Base-by-base conservation (phyloP, 2,329 filamentous ascomycete genomes). In the Phoma sp. region DNA sequence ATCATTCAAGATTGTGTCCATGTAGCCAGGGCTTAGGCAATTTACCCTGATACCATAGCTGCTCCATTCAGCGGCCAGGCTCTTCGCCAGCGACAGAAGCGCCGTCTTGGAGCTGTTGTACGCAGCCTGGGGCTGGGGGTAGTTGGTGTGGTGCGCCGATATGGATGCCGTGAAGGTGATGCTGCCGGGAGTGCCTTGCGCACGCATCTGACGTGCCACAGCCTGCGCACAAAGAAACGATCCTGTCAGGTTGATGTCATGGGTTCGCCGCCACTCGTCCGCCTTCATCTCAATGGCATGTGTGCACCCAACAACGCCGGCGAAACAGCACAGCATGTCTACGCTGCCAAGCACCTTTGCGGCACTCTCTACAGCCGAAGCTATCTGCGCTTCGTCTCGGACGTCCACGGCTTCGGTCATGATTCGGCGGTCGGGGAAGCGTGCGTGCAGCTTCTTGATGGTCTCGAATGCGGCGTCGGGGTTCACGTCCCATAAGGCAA, bases 91-190 rank as follows among this genome's bases (percentile, higher is more conserved):
- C 45, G 84, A 82, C 27, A 89, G 62, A 1, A 92, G 72, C 0
- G 83, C 88, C 0, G 87, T 84, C 71, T 93, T 93, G 59, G 82
- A 85, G 1, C 86, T 85, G 60, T 93, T 92, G 68, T 93, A 92
- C 0, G 85, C 83, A 0, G 79, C 80, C 66, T 92, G 89, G 0
- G 89, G 87, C 66, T 91, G 88, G 0, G 89, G 88, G 64, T 80
- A 91, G 64, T 91, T 91, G 51, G 89, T 87, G 2, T 81, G 70
- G 59, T 91, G 87, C 0, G 80, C 89, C 1, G 85, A 89, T 42
- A 90, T 88, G 9, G 83, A 87, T 0, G 88, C 86, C 0, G 85
- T 85, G 54, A 92, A 82, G 1, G 87, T 76, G 49, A 91, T 88
- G 36, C 80, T 81, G 0, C 89, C 88, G 0, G 84, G 82, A 0